These are phyloP conservation scores for Berberis thunbergii DNA, from an alignment of 164 flowering plant genomes.

Conservation along the genomic window DNA sequence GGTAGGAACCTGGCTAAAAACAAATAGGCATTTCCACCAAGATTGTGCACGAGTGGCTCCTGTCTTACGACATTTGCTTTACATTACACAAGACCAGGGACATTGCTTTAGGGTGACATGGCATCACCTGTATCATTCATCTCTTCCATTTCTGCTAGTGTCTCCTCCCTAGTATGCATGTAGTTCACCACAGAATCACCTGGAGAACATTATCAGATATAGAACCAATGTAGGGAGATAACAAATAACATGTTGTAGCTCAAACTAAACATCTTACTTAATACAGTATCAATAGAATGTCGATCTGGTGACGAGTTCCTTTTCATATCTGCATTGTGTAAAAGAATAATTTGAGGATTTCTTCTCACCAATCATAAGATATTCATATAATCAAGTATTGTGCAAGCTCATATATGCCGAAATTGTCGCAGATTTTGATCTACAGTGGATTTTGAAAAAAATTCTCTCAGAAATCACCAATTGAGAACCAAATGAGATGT, in stretches of 20 bases:
- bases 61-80: constrained; percentile 6
- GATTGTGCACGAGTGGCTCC: neutral
- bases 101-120: constrained; percentile 23
- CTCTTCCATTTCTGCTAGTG: constrained; percentile 13
- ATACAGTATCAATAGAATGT: constrained; percentile 29
- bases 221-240: neutral
- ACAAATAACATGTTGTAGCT: neutral
- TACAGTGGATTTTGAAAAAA: no score
- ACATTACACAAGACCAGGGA: neutral
- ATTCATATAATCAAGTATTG: neutral
- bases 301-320: constrained; percentile 23
- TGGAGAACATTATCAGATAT: constrained; percentile 9
- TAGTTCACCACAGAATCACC: constrained; percentile 48
- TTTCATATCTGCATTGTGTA: constrained; percentile 21
- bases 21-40: constrained; percentile 25
- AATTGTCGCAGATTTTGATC: neutral
- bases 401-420: neutral
- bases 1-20: constrained; percentile 33
- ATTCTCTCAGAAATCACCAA: no score
- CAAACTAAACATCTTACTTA: constrained; percentile 21
- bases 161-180: constrained; percentile 17
- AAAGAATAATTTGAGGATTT: neutral
- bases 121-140: constrained; percentile 23
- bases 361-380: neutral
- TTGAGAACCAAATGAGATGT: neutral